These are phyloP conservation scores for Metschnikowia kunwiensis DNA, from an alignment of 805 yeast species.

Conservation along the genomic window DNA sequence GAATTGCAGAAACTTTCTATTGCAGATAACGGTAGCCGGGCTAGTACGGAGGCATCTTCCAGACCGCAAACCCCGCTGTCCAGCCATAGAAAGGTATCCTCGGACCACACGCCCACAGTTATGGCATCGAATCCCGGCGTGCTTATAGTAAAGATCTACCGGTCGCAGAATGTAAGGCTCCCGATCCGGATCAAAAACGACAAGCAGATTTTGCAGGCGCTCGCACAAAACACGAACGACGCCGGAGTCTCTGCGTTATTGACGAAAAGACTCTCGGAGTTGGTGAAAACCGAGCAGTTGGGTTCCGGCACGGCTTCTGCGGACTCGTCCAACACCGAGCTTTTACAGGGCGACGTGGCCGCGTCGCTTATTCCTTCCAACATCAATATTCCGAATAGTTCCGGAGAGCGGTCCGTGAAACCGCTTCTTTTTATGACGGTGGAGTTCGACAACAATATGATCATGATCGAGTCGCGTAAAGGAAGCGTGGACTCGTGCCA, in stretches of 20 bases:
- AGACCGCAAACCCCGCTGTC: constrained; percentile 2
- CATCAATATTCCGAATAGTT: constrained; percentile 47
- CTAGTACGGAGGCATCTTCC: constrained; percentile 9
- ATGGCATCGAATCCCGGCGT: constrained; percentile 54
- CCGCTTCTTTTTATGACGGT: constrained; percentile 80
- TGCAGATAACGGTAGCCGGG: constrained; percentile 4
- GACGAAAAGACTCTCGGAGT: constrained; percentile 13
- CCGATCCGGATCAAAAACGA: constrained; percentile 71
- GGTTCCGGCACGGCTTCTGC: constrained; percentile 2
- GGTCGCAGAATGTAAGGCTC: constrained; percentile 61
- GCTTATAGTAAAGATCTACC: constrained; percentile 72
- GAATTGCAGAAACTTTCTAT: constrained; percentile 12
- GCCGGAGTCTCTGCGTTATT: constrained; percentile 17
- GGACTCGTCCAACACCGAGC: constrained; percentile 20
- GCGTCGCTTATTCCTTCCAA: constrained; percentile 47
- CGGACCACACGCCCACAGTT: constrained; percentile 11
- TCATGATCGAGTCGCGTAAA: constrained; percentile 79
- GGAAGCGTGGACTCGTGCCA: constrained; percentile 76
- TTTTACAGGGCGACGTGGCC: constrained; percentile 32
- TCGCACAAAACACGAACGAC: constrained; percentile 52
- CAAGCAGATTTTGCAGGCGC: constrained; percentile 58
- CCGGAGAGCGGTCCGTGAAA: constrained; percentile 48
- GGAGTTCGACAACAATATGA: constrained; percentile 93
- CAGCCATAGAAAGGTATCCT: background rate
- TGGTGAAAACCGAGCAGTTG: constrained; percentile 10